These are phyloP conservation scores for Chrysoporthe cubensis DNA, from an alignment of 2,329 filamentous ascomycete species.

Conservation along the genomic window DNA sequence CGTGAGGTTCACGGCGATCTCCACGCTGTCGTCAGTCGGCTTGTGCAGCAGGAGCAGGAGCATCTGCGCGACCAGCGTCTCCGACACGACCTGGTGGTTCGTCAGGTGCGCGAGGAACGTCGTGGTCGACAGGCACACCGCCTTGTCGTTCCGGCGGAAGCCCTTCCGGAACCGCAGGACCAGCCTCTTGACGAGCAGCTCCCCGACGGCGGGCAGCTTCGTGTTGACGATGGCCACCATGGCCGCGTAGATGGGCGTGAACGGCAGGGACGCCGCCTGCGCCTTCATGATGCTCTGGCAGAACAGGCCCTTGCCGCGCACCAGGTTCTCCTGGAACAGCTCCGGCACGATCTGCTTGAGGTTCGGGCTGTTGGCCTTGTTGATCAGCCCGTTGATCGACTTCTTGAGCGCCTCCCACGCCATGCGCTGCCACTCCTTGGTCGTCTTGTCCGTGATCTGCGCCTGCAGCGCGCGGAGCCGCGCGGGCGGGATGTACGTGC, in stretches of 20 bases:
- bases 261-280: constrained; percentile 91
- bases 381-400: constrained; percentile 97
- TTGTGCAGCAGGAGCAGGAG: constrained; percentile 90
- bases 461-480: constrained; percentile 89
- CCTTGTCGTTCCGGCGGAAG: constrained; percentile 95
- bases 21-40: constrained; percentile 95
- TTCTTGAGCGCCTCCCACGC: constrained; percentile 99
- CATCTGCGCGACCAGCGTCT: constrained; percentile 92
- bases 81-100: constrained; percentile 94
- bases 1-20: constrained; percentile 93
- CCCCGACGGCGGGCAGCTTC: constrained; percentile 92
- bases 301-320: constrained; percentile 89
- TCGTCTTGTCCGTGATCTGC: constrained; percentile 94
- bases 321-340: constrained; percentile 90
- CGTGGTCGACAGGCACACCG: constrained; percentile 88
- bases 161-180: constrained; percentile 94
- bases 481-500: constrained; percentile 94
- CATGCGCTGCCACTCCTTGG: constrained; percentile 98
- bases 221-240: constrained; percentile 98
- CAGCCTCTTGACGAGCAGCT: constrained; percentile 82
- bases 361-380: constrained; percentile 98
- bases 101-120: constrained; percentile 94
- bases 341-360: constrained; percentile 98
- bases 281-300: constrained; percentile 98
- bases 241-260: constrained; percentile 93